Percentiles rank a stretch among this genome's conserved stretches.
phyloP scores from a whole-genome alignment of 1,284 basidiomycete species.

The Melanopsichium pennsylvanicum region DNA sequence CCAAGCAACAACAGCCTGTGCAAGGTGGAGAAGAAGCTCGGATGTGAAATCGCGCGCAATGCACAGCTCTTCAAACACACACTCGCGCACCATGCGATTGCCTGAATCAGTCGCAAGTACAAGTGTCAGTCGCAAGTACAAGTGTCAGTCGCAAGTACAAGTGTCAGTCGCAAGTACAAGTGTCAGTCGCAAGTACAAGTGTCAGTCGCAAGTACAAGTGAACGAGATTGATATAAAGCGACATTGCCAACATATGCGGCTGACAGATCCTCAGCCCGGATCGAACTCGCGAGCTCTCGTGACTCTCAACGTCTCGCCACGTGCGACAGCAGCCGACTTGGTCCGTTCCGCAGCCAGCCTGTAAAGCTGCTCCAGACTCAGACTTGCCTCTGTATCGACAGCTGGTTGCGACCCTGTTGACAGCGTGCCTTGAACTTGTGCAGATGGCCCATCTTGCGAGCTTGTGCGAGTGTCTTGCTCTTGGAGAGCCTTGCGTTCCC shows the following conservation, averaged over 20 bases:
- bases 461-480: too few species aligned
- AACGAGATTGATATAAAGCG: too few species aligned
- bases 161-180: too few species aligned
- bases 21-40: neutral
- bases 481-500: conserved; percentile 2
- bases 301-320: conserved; percentile 20
- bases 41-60: too few species aligned
- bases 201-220: too few species aligned
- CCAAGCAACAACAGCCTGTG: conserved; percentile 11
- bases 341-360: conserved; percentile 25
- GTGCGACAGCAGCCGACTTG: conserved; percentile 22
- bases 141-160: neutral
- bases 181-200: too few species aligned
- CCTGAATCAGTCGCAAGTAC: too few species aligned
- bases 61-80: neutral
- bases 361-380: conserved; percentile 16
- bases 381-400: neutral
- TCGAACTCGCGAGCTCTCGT: neutral
- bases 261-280: too few species aligned
- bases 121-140: too few species aligned
- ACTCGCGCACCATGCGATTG: neutral
- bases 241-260: too few species aligned
- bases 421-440: too few species aligned
- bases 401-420: neutral
- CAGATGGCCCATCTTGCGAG: too few species aligned